A percentile compares a stretch with the other conserved stretches of the same genome.
Conservation (phyloP, 108 stramenopile genomes). For the Nannochloropsis granulata region DNA sequence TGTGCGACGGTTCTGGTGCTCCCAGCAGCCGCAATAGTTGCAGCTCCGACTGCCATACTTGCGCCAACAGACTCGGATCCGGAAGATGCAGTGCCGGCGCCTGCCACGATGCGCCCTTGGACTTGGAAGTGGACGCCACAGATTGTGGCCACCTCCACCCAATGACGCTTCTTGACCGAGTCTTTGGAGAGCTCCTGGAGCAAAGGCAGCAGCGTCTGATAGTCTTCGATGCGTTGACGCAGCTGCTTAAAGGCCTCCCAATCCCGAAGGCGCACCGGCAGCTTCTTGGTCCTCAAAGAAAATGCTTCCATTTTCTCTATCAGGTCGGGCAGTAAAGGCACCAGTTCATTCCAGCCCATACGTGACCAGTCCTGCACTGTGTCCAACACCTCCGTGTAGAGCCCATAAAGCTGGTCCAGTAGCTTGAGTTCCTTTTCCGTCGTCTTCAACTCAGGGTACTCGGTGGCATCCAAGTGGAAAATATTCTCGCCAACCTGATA, state of each 20-base stretch:
- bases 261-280: slow-evolving; percentile 60
- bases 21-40: background rate
- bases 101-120: slow-evolving; percentile 57
- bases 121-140: background rate
- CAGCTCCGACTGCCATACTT: background rate
- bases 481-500: slow-evolving; percentile 63
- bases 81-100: slow-evolving; percentile 40
- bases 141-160: slow-evolving; percentile 52
- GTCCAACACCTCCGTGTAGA: slow-evolving; percentile 69
- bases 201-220: slow-evolving; percentile 59
- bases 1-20: background rate
- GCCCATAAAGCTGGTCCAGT: slow-evolving; percentile 60
- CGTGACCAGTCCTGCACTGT: slow-evolving; percentile 64
- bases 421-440: slow-evolving; percentile 65
- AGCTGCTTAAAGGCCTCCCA: slow-evolving; percentile 63
- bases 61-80: background rate
- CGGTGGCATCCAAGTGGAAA: slow-evolving; percentile 60
- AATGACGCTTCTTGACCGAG: slow-evolving; percentile 64
- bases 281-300: slow-evolving; percentile 55
- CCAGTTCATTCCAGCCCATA: slow-evolving; percentile 54
- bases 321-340: slow-evolving; percentile 54
- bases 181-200: slow-evolving; percentile 64
- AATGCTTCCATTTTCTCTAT: slow-evolving; percentile 59
- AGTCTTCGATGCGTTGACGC: slow-evolving; percentile 62
- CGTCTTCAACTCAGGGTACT: slow-evolving; percentile 60